Percentiles rank a stretch among this genome's conserved stretches.
Conservation (phyloP, 1,139 yeast genomes). For the Kodamaea alishanica region DNA sequence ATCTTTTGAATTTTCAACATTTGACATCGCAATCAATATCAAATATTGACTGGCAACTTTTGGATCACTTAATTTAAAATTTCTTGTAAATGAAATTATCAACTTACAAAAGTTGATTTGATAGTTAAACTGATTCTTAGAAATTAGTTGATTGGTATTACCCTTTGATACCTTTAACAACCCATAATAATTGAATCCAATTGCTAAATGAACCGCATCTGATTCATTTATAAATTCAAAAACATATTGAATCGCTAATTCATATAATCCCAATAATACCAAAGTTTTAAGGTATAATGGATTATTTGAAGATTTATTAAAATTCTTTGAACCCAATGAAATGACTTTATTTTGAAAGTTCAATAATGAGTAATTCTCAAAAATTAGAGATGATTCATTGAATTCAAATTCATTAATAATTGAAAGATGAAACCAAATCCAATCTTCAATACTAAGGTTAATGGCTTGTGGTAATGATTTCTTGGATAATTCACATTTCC, state of each 20-base stretch:
- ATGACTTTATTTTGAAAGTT: constrained; percentile 74
- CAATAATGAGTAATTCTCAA: constrained; percentile 66
- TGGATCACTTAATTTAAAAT: constrained; percentile 83
- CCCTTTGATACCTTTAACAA: constrained; percentile 51
- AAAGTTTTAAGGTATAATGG: constrained; percentile 77
- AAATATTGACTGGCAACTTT: constrained; percentile 87
- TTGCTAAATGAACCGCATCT: constrained; percentile 88
- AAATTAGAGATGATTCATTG: constrained; percentile 45
- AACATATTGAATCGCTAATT: constrained; percentile 71
- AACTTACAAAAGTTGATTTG: constrained; percentile 57
- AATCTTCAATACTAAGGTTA: constrained; percentile 83
- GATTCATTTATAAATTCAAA: constrained; percentile 64
- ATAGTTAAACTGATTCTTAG: constrained; percentile 34
- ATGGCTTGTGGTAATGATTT: constrained; percentile 71
- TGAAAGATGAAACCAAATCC: constrained; percentile 93
- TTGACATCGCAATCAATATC: constrained; percentile 60
- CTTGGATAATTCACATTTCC: constrained; percentile 80
- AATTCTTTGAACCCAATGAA: constrained; percentile 70
- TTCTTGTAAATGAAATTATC: constrained; percentile 69
- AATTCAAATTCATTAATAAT: constrained; percentile 58
- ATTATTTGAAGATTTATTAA: constrained; percentile 60
- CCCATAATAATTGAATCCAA: constrained; percentile 75
- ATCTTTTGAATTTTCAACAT: constrained; percentile 34
- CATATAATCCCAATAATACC: constrained; percentile 75
- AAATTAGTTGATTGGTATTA: constrained; percentile 32